Percentiles rank a stretch among this genome's conserved stretches.
phyloP scores from a whole-genome alignment of 768 basidiomycete genomes.

The Kwoniella bestiolae region DNA sequence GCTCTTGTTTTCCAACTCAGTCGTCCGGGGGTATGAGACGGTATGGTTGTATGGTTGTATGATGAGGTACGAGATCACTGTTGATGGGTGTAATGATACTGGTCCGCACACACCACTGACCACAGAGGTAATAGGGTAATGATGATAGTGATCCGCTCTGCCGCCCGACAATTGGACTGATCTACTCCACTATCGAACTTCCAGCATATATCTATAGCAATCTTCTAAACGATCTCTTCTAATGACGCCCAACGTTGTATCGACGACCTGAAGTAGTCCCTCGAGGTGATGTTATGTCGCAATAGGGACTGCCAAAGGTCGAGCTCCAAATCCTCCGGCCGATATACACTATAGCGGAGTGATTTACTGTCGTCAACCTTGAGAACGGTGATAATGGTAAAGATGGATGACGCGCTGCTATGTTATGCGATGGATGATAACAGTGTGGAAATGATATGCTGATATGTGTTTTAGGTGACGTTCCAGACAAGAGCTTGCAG shows the following conservation, averaged over 20 bases:
- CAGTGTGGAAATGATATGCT: not conserved
- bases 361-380: not conserved
- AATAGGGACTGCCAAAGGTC: not conserved
- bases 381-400: not conserved
- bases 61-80: not conserved
- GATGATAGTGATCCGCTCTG: no score
- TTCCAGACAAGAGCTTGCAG: not conserved
- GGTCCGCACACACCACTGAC: no score
- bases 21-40: not conserved
- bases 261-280: not conserved
- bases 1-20: not conserved
- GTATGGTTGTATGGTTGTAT: not conserved
- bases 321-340: constrained; percentile 10
- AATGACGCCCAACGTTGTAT: no score
- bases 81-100: no score
- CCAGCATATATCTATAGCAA: no score
- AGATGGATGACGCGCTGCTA: not conserved
- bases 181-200: no score
- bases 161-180: no score
- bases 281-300: not conserved
- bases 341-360: not conserved
- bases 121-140: no score
- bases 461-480: not conserved
- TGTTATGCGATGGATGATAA: not conserved
- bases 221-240: no score